Evolutionary conservation across 139 green algal genomes (phyloP), one percentile per base, ranked within the genome.

Genomic region (Chlamydomonas urium): DNA sequence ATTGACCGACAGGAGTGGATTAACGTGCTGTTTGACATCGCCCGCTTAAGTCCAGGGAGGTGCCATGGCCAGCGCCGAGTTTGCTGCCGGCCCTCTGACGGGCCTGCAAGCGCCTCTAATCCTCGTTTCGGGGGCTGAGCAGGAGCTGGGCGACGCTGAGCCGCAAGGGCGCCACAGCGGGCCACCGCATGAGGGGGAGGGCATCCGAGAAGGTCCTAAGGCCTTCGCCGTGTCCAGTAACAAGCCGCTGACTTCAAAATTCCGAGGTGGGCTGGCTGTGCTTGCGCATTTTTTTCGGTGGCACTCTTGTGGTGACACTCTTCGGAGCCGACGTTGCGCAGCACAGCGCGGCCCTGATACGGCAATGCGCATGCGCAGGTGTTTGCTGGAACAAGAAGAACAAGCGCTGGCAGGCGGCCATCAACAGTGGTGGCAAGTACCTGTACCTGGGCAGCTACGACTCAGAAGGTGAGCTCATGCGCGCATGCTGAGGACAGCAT

Each of bases 331-430:
- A n/a, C n/a, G n/a, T n/a, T n/a, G n/a, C n/a, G n/a, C n/a, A n/a
- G 42, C 10, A 53, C 42, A 53, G 10, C 14, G 42, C 14, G 42
- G 42, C 17, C 14, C 42, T n/a, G 42, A n/a, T n/a, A n/a, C 14
- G 42, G 42, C 42, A 53, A 53, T 17, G 42, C 14, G 17, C 60
- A 42, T 19, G 14, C 60, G 17, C 60, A 67, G 32, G 60, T 21
- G 60, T 67, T 45, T 89, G 84, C 66, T 87, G 81, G 84, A 86
- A 87, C 69, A 87, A 85, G 65, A 90, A 90, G 74, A 90, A 90
- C 75, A 86, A 82, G 72, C 77, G 81, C 19, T 89, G 84, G 84
- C 84, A 89, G 38, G 81, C 84, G 0, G 84, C 84, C 32, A 90
- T 90, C 69, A 90, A 90, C 63, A 79, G 65, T 29, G 63, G 61